Evolutionary conservation across 2,329 filamentous ascomycete species (phyloP), one percentile per base, ranked within the genome.

Genomic region (Penicillium corylophilum): DNA sequence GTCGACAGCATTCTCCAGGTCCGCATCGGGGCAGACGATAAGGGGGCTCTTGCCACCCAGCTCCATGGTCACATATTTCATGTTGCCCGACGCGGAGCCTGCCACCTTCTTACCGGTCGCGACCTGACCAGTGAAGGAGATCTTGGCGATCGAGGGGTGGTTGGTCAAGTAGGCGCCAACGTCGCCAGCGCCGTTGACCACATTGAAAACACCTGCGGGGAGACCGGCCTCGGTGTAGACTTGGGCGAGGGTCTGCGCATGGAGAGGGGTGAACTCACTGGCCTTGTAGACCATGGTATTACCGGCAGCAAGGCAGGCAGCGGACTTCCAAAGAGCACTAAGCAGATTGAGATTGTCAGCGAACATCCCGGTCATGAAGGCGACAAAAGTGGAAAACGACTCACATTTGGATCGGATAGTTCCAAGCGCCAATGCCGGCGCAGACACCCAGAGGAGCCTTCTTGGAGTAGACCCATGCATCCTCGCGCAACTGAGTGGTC

Each of bases 61-160:
- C 74, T 96, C 91, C 88, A 95, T 92, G 18, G 91, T 95, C 44
- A 94, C 86, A 67, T 91, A 90, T 74, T 95, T 95, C 87, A 95
- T 91, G 62, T 82, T 83, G 28, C 82, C 83, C 1, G 88, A 86
- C 2, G 90, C 90, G 31, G 85, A 78, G 39, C 82, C 82, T 9
- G 90, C 90, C 9, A 96, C 90, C 69, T 90, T 93, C 72, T 83
- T 82, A 13, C 91, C 90, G 0, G 90, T 95, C 53, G 83, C 81
- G 23, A 95, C 90, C 68, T 95, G 90, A 16, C 90, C 90, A 0
- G 90, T 95, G 75, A 95, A 95, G 66, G 87, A 90, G 63, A 95
- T 89, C 74, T 95, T 95, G 54, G 88, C 86, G 63, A 95, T 86
- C 44, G 73, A 76, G 0, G 83, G 81, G 68, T 95, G 89, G 3